Percentiles rank a stretch among this genome's conserved stretches.
Evolutionary conservation across 768 basidiomycete genomes (phyloP).

Genomic region (Amanita inopinata): DNA sequence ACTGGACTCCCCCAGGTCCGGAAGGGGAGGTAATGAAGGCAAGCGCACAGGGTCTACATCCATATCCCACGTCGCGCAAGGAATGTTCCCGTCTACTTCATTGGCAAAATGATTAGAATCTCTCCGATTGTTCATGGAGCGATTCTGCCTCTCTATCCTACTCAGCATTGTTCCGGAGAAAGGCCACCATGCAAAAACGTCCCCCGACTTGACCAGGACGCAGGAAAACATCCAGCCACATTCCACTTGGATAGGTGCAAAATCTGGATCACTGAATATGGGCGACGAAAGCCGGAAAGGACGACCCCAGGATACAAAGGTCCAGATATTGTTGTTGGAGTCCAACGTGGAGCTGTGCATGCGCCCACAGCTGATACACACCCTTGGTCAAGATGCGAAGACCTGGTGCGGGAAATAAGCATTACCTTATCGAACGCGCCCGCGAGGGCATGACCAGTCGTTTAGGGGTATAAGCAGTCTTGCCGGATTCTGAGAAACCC

Average conservation of each 20-base stretch:
- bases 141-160: slow-evolving; percentile 27
- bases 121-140: slow-evolving; percentile 39
- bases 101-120: slow-evolving; percentile 25
- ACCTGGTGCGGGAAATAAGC: slow-evolving; percentile 1
- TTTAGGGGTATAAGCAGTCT: slow-evolving; percentile 42
- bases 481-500: slow-evolving; percentile 47
- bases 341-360: slow-evolving; percentile 64
- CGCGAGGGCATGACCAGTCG: slow-evolving; percentile 48
- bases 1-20: slow-evolving; percentile 30
- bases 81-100: slow-evolving; percentile 34
- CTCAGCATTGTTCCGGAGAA: slow-evolving; percentile 32
- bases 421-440: slow-evolving; percentile 58
- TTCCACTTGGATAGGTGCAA: slow-evolving; percentile 48
- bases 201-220: slow-evolving; percentile 60
- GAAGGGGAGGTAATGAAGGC: slow-evolving; percentile 52
- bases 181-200: slow-evolving; percentile 73
- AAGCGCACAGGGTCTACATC: slow-evolving; percentile 44
- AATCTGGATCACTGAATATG: slow-evolving; percentile 35
- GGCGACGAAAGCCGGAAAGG: slow-evolving; percentile 54
- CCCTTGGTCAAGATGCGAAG: not conserved
- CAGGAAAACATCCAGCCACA: slow-evolving; percentile 80
- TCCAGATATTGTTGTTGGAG: slow-evolving; percentile 52
- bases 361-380: slow-evolving; percentile 57
- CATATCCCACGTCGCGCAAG: slow-evolving; percentile 54
- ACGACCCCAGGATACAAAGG: slow-evolving; percentile 68